Evolutionary conservation across 2,329 filamentous ascomycete genomes (phyloP).

Genomic region (Onygenales sp.): DNA sequence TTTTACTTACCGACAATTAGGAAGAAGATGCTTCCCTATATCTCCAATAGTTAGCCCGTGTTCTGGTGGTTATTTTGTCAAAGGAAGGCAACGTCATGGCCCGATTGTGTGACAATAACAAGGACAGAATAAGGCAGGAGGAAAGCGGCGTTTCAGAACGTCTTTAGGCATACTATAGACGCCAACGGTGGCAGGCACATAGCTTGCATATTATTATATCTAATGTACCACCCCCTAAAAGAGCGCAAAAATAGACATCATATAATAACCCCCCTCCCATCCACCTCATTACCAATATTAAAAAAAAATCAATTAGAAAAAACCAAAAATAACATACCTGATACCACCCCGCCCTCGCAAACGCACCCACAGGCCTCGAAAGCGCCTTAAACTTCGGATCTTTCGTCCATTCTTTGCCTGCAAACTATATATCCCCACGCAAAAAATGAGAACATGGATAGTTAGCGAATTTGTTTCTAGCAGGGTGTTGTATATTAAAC

Average conservation of each 20-base stretch:
- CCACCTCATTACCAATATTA: neutral
- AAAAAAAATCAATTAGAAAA: neutral
- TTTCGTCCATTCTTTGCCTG: slow-evolving; percentile 15
- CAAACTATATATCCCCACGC: slow-evolving; percentile 8
- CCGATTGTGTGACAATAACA: too few relatives aligned
- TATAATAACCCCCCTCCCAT: neutral
- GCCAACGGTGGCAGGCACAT: too few relatives aligned
- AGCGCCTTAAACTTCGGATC: slow-evolving; percentile 17
- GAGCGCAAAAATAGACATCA: neutral
- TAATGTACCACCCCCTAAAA: too few relatives aligned
- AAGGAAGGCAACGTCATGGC: too few relatives aligned
- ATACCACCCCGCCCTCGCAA: slow-evolving; percentile 19
- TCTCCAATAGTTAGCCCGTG: too few relatives aligned
- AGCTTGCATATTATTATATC: too few relatives aligned
- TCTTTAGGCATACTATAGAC: too few relatives aligned
- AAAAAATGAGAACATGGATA: neutral
- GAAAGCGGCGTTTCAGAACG: too few relatives aligned
- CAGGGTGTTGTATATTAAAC: neutral
- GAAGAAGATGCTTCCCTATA: slow-evolving; percentile 19
- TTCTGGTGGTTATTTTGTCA: too few relatives aligned
- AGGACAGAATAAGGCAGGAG: too few relatives aligned
- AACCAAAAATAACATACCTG: slow-evolving; percentile 13
- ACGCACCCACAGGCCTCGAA: slow-evolving; percentile 4
- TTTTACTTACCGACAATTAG: slow-evolving; percentile 14
- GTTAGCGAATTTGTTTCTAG: neutral